Base-by-base conservation (phyloP, 2,329 filamentous ascomycete species). In the Delphinella strobiligena region DNA sequence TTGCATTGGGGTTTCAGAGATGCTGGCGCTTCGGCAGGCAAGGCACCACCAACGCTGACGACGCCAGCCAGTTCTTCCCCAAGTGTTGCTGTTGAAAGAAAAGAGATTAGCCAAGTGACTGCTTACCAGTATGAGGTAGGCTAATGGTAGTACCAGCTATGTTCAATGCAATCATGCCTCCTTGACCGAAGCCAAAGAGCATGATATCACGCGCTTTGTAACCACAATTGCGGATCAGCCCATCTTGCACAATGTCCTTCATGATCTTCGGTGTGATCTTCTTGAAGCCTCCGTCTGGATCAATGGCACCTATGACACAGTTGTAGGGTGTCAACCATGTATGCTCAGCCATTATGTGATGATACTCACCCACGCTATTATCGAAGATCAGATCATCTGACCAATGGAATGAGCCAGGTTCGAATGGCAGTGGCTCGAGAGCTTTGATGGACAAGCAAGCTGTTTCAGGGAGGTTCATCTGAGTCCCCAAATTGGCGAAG, bases 391-490 rank as follows among this genome's bases (percentile, higher is more conserved):
- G 61, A 47, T 78, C 73, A 52, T 75, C 71, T 39, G 71, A 70
- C 72, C 72, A 78, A 50, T 77, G 72, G 52, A 71, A 81, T 19
- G 76, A 77, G 2, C 77, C 68, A 4, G 88, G 61, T 34, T 77
- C 69, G 39, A 84, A 75, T 2, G 83, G 82, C 4, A 93, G 66
- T 0, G 74, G 73, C 17, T 68, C 68, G 0, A 81, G 78, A 0
- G 79, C 87, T 53, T 82, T 81, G 31, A 93, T 66, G 5, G 83
- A 74, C 39, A 94, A 72, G 51, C 78, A 77, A 41, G 79, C 72
- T 38, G 87, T 87, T 52, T 87, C 82, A 0, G 86, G 85, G 3
- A 93, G 74, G 45, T 72, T 68, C 45, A 93, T 62, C 49, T 75
- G 76, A 41, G 68, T 66, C 15, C 78, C 83, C 45, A 93, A 81